Percentiles rank a stretch among this genome's conserved stretches.
Evolutionary conservation across 257 asterid genomes (phyloP).

Genomic region (Gentiana straminea): DNA sequence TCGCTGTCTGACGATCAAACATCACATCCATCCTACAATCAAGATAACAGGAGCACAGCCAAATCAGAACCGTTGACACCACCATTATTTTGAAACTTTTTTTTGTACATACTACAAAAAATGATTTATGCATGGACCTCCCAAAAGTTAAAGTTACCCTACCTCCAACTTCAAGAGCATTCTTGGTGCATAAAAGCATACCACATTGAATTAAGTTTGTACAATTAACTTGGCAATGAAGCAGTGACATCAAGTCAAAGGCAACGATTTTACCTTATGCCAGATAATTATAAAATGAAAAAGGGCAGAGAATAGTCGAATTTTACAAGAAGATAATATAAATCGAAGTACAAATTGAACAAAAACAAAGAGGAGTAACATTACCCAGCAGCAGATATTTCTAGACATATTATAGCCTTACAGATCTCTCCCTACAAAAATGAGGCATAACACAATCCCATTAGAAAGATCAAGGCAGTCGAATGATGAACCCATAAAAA

Average conservation of each 20-base stretch:
- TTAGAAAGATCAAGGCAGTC: background rate
- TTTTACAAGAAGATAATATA: too few relatives aligned
- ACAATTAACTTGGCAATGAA: too few relatives aligned
- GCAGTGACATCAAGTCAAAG: too few relatives aligned
- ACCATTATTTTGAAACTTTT: background rate
- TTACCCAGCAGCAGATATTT: conserved; percentile 79
- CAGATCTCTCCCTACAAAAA: conserved; percentile 79
- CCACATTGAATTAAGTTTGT: too few relatives aligned
- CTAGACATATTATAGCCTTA: conserved; percentile 87
- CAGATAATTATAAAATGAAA: too few relatives aligned
- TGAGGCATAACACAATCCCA: background rate
- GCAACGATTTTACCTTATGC: too few relatives aligned
- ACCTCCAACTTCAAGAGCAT: too few relatives aligned
- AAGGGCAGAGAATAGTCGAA: too few relatives aligned
- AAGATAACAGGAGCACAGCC: background rate
- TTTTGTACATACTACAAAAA: too few relatives aligned
- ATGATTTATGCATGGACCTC: too few relatives aligned
- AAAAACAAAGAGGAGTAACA: background rate
- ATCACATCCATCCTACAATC: conserved; percentile 58
- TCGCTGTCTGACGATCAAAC: conserved; percentile 69
- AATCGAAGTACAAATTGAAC: background rate
- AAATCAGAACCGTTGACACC: background rate
- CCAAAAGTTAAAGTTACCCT: too few relatives aligned
- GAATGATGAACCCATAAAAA: background rate
- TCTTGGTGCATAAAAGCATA: too few relatives aligned